Base-by-base conservation (phyloP, 2,329 filamentous ascomycete genomes). In the Fusarium pseudocircinatum region DNA sequence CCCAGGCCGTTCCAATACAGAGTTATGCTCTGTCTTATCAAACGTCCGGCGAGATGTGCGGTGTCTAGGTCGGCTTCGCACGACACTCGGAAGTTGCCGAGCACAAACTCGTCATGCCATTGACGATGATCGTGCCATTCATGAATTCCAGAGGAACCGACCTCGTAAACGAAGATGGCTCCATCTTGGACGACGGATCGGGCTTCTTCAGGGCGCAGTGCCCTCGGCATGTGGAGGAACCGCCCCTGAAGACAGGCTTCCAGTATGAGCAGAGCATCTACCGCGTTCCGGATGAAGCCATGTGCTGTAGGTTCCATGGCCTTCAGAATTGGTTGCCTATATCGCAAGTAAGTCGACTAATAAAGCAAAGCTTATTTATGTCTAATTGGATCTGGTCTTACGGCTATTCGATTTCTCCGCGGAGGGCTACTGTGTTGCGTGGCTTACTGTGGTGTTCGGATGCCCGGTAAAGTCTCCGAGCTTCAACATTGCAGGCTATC, bases 81-180 rank as follows among this genome's bases (percentile, higher is more conserved):
- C 22, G 15, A 18, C 6, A 26, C 15, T 24, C n/a, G 10, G n/a
- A 43, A 43, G 10, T 43, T n/a, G 0, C 42, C 42, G 7, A 43
- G n/a, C 15, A 11, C 15, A 26, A 43, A 26, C 42, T 43, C 42
- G 6, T 12, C 15, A 43, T 43, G 14, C 42, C 14, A 43, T 13
- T 26, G 15, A 18, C 3, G 7, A 13, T 43, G 6, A 26, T 43
- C 42, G 15, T 11, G 15, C 42, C 42, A 43, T 43, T 18, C 42
- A 3, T 4, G 4, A 4, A 26, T 6, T 1, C n/a, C n/a, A 8
- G 42, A 43, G 0, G 42, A 18, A 4, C 18, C n/a, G 6, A 8
- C 15, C n/a, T 43, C 6, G 42, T 26, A 26, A 24, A 43, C 42
- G 5, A 24, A 43, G 42, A 43, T 43, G 11, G 42, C n/a, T 24